Evolutionary conservation across 371 early-diverging fungal species (phyloP), one percentile per base, ranked within the genome.

Genomic region (Lichtheimia hyalospora): DNA sequence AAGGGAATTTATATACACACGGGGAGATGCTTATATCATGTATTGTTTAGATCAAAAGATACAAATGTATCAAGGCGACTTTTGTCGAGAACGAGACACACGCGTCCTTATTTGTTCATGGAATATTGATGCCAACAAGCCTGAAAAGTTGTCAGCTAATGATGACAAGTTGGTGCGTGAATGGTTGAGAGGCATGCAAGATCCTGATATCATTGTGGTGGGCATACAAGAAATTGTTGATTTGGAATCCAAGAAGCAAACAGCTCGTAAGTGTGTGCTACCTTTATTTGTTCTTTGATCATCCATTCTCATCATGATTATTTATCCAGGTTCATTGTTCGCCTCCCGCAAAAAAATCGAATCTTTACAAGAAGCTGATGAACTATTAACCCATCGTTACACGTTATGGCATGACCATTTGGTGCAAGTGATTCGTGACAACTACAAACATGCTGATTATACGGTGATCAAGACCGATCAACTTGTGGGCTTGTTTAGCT

Each of bases 201-300:
- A 77, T 23, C 92, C 96, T 2, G 52, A 81, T 77, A 84, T 96
- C 27, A 87, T 93, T 67, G 90, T 89, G 3, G 79, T 94, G 34
- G 92, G 92, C 5, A 89, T 94, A 59, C 96, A 96, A 73, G 96
- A 96, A 68, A 84, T 92, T 57, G 89, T 94, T 3, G 91, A 94
- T 65, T 69, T 96, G 49, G 93, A 93, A 67, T 85, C 85, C 53
- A 88, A 88, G 52, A 87, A 84, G 51, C 78, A 81, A 64, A 84
- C 84, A 21, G 89, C 89, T 21, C 83, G 87, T 86, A 75, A 73
- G 81, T 67, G 16, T 7, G 49, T 18, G 18, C 14, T 0, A 75
- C 77, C 43, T 75, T 84, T 57, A 14, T 3, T 13, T 28, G 13
- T 20, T 52, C 53, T 84, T 83, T 61, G 67, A 70, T 23, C 60